Base-by-base conservation (phyloP, 2,329 filamentous ascomycete genomes). In the Trichoderma sp. region DNA sequence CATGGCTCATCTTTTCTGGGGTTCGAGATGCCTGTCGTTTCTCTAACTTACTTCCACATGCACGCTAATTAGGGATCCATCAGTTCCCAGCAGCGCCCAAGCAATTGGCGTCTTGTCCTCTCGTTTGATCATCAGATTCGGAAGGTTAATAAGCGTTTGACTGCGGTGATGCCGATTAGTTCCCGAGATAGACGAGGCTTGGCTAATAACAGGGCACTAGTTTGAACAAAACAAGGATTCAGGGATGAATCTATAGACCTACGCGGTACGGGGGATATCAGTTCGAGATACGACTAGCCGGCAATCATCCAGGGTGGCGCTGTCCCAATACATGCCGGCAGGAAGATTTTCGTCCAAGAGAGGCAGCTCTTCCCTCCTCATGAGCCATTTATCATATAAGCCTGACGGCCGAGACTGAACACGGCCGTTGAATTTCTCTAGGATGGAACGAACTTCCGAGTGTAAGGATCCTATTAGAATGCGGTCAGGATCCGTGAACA, bases 81-180 rank as follows among this genome's bases (percentile, higher is more conserved):
- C 89, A 2, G 84, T 78, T 0, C 87, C 82, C 5, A 87, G 74
- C 60, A 92, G 90, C 0, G 84, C 85, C 90, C 90, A 92, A 0
- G 89, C 87, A 5, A 92, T 78, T 0, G 84, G 82, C 1, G 78
- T 83, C 1, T 80, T 82, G 19, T 84, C 80, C 1, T 76, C 73
- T 0, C 80, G 74, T 63, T 83, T 82, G 22, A 88, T 77, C 1
- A 81, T 79, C 42, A 81, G 75, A 69, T 80, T 86, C 2, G 84
- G 84, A 50, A 85, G 78, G 25, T 75, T 74, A 68, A 78, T 72
- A 29, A 85, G 74, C 13, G 78, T 84, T 10, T 80, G 76, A 70
- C 81, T 84, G 37, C 8, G 25, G 17, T 19, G 1, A 35, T 56
- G 27, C 17, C n/a, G 35, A 13, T 54, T 64, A 54, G 35, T 37